A percentile compares a stretch with the other conserved stretches of the same genome.
phyloP scores from a whole-genome alignment of 805 yeast species.

The Pichia nanzhaoensis region DNA sequence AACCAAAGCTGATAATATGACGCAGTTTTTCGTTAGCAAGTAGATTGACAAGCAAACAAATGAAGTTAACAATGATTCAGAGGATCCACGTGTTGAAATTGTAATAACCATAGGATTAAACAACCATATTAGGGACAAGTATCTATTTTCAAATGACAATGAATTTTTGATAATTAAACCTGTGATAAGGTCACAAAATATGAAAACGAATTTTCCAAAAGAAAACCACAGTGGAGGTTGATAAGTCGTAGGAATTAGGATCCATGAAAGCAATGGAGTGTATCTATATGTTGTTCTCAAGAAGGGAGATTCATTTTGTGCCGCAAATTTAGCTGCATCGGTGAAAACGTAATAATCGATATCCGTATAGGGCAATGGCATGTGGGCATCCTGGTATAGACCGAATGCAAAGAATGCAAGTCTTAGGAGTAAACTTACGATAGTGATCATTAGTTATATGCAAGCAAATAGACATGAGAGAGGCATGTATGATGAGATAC shows the following conservation, averaged over 20 bases:
- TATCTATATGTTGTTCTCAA: conserved; percentile 83
- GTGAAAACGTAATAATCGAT: conserved; percentile 91
- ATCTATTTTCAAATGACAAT: conserved; percentile 7
- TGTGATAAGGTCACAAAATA: conserved; percentile 72
- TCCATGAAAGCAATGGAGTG: conserved; percentile 86
- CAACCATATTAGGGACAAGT: conserved; percentile 54
- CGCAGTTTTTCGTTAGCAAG: conserved; percentile 29
- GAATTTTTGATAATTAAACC: conserved; percentile 50
- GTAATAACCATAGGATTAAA: conserved; percentile 93
- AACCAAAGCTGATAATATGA: conserved; percentile 37
- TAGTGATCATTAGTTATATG: conserved; percentile 6
- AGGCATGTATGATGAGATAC: too few relatives aligned
- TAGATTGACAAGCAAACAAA: conserved; percentile 57
- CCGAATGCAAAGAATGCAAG: conserved; percentile 70
- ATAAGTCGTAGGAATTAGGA: conserved; percentile 59
- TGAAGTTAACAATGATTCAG: conserved; percentile 83
- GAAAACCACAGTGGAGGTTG: conserved; percentile 36
- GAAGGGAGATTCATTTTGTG: conserved; percentile 60
- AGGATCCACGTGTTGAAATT: conserved; percentile 87
- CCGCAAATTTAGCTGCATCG: conserved; percentile 78
- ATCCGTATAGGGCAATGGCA: conserved; percentile 85
- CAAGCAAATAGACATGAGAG: too few relatives aligned
- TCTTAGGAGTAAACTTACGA: conserved; percentile 34
- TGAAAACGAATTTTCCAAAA: conserved; percentile 77
- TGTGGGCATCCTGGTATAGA: conserved; percentile 72